Percentiles rank a stretch among this genome's conserved stretches.
Conservation (phyloP, 2,329 filamentous ascomycete genomes). For the Ambrosiella beaveri region DNA sequence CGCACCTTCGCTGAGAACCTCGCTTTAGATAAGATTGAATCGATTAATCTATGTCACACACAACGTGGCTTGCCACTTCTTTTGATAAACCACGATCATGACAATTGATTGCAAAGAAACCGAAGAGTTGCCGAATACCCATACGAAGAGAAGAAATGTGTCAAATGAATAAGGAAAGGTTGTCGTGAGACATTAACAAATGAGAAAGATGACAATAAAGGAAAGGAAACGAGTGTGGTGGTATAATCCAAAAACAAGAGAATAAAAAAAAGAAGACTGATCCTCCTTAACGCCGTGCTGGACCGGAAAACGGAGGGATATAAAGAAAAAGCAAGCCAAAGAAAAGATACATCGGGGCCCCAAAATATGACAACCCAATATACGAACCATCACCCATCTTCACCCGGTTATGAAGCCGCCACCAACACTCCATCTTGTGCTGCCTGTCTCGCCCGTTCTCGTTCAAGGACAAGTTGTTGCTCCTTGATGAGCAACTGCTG, state of each 20-base stretch:
- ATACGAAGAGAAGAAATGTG: too few relatives aligned
- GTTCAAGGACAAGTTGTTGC: conserved; percentile 4
- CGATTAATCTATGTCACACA: too few relatives aligned
- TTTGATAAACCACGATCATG: too few relatives aligned
- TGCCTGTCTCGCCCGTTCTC: background rate
- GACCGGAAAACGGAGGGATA: background rate
- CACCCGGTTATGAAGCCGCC: background rate
- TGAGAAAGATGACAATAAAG: background rate
- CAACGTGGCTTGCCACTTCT: too few relatives aligned
- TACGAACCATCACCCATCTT: background rate
- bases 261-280: background rate
- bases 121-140: too few relatives aligned
- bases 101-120: too few relatives aligned
- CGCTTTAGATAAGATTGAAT: too few relatives aligned
- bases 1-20: too few relatives aligned
- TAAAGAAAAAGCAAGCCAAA: background rate
- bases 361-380: background rate
- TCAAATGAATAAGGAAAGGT: too few relatives aligned
- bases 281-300: background rate
- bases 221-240: background rate
- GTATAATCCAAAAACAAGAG: background rate
- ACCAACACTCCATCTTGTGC: background rate
- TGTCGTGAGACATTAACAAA: background rate
- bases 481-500: conserved; percentile 22
- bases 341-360: background rate